These are phyloP conservation scores for Auricularia auricula-judae DNA, from an alignment of 768 basidiomycete genomes.

Conservation along the genomic window DNA sequence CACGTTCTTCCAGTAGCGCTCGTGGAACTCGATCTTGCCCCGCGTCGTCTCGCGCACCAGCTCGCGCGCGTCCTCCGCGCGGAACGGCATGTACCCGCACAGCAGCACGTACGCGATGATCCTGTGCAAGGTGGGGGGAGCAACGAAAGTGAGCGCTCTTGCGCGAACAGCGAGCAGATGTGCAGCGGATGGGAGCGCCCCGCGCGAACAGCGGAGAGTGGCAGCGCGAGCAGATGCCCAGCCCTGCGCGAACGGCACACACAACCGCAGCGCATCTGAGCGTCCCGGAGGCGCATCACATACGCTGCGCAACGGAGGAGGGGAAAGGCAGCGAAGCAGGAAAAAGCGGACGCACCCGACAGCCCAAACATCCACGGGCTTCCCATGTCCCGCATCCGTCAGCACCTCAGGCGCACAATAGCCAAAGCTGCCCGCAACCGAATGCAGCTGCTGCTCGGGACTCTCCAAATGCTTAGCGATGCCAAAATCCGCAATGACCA, in stretches of 20 bases:
- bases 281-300: too few relatives aligned
- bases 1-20: constrained; percentile 88
- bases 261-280: too few relatives aligned
- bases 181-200: too few relatives aligned
- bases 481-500: constrained; percentile 96
- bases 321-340: background rate
- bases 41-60: constrained; percentile 77
- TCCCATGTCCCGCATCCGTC: constrained; percentile 73
- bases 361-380: constrained; percentile 90
- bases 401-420: constrained; percentile 90
- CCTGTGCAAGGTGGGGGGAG: constrained; percentile 30
- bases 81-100: constrained; percentile 93
- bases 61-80: constrained; percentile 64
- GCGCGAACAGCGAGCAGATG: too few relatives aligned
- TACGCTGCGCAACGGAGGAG: background rate
- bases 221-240: too few relatives aligned
- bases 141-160: too few relatives aligned
- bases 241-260: too few relatives aligned
- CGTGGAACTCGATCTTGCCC: constrained; percentile 84
- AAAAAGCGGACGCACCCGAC: constrained; percentile 49
- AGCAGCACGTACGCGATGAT: constrained; percentile 92
- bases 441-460: constrained; percentile 56
- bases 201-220: too few relatives aligned
- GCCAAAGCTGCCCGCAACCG: constrained; percentile 72
- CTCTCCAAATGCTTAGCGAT: constrained; percentile 86